Conservation (phyloP, 2,329 filamentous ascomycete genomes). For the Pseudogymnoascus sp. region DNA sequence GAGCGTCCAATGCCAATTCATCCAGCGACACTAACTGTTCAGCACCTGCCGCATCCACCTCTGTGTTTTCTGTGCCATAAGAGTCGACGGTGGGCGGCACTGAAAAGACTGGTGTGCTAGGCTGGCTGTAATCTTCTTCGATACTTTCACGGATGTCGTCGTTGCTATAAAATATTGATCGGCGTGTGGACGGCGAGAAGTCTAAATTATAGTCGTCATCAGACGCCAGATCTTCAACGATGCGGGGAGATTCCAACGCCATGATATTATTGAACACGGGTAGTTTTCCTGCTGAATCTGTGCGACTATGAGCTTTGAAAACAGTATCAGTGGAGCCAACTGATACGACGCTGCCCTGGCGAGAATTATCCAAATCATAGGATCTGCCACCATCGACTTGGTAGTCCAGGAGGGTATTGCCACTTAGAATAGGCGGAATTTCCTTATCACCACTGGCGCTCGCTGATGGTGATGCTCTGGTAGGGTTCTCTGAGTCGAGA, state of each 20-base stretch:
- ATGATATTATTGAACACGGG: neutral
- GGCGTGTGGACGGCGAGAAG: slow-evolving; percentile 2
- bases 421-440: neutral
- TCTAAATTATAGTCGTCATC: slow-evolving; percentile 1
- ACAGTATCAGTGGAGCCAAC: slow-evolving; percentile 2
- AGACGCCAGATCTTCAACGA: slow-evolving; percentile 1
- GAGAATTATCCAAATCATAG: neutral
- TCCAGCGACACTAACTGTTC: neutral
- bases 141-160: neutral
- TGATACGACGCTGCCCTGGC: slow-evolving; percentile 1
- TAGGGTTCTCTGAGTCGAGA: neutral
- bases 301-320: slow-evolving; percentile 16
- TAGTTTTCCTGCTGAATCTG: slow-evolving; percentile 13
- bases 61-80: neutral
- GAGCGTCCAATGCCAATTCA: slow-evolving; percentile 18
- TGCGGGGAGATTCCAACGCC: neutral
- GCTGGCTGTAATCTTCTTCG: neutral
- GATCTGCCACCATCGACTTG: slow-evolving; percentile 1
- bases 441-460: too few species aligned
- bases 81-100: neutral
- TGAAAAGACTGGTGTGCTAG: neutral
- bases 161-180: neutral
- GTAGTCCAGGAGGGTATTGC: neutral
- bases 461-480: neutral
- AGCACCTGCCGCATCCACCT: neutral